Conservation (phyloP, 2,329 filamentous ascomycete species). For the Cladosporium cucumerinum region DNA sequence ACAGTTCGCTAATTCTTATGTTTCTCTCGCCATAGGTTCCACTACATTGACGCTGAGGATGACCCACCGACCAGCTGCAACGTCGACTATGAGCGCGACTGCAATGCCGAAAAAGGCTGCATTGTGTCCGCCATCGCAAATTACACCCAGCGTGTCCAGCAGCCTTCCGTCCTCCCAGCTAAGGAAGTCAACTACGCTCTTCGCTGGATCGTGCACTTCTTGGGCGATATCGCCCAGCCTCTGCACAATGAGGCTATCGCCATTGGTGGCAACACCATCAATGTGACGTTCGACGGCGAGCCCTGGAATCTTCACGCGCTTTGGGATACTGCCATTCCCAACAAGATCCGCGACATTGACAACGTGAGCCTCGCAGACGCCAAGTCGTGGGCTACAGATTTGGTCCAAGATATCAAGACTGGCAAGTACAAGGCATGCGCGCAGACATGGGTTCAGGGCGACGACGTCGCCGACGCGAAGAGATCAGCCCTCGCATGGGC, state of each 20-base stretch:
- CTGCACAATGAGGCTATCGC: slow-evolving; percentile 54
- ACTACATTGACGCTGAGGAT: slow-evolving; percentile 53
- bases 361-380: slow-evolving; percentile 40
- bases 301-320: slow-evolving; percentile 44
- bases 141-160: slow-evolving; percentile 43
- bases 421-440: slow-evolving; percentile 37
- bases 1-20: background rate
- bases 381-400: slow-evolving; percentile 36
- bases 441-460: slow-evolving; percentile 36
- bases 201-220: slow-evolving; percentile 51
- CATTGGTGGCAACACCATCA: slow-evolving; percentile 44
- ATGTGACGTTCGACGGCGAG: slow-evolving; percentile 42
- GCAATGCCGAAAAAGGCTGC: slow-evolving; percentile 46
- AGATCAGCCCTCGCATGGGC: slow-evolving; percentile 42
- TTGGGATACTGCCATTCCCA: slow-evolving; percentile 46
- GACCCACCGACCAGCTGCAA: slow-evolving; percentile 47
- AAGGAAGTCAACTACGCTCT: slow-evolving; percentile 44
- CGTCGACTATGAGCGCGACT: slow-evolving; percentile 52
- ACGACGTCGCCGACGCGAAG: slow-evolving; percentile 37
- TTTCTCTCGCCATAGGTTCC: slow-evolving; percentile 34
- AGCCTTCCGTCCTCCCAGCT: slow-evolving; percentile 27
- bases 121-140: slow-evolving; percentile 54
- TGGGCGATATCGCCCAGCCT: slow-evolving; percentile 64
- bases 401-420: slow-evolving; percentile 38
- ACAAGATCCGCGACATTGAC: slow-evolving; percentile 37